Evolutionary conservation across 2,329 filamentous ascomycete species (phyloP).

Genomic region (Torrubiellomyces zombiae): DNA sequence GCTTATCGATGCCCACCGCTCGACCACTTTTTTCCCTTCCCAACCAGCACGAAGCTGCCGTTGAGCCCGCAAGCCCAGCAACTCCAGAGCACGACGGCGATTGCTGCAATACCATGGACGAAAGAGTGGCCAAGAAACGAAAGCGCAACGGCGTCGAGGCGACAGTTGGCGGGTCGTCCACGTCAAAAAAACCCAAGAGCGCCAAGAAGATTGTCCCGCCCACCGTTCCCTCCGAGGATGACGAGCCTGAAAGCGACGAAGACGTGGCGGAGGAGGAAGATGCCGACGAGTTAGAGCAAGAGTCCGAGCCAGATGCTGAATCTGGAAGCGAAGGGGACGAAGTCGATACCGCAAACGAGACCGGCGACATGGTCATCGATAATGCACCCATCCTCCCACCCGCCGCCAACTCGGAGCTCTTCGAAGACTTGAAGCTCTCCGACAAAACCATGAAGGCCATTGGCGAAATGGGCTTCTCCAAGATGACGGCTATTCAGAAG

Average conservation of each 20-base stretch:
- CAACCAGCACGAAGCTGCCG: too few species aligned
- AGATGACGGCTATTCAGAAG: conserved; percentile 89
- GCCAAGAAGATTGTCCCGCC: conserved; percentile 17
- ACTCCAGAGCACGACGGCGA: too few species aligned
- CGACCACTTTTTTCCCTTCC: neutral
- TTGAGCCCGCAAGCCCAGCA: too few species aligned
- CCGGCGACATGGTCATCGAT: conserved; percentile 18
- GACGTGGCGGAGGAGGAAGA: conserved; percentile 12
- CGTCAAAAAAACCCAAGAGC: conserved; percentile 24
- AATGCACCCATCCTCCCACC: conserved; percentile 34
- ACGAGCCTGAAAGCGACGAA: conserved; percentile 12
- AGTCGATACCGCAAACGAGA: conserved; percentile 10
- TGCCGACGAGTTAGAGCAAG: conserved; percentile 12
- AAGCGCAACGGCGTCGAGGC: conserved; percentile 20
- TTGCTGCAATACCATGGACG: conserved; percentile 15
- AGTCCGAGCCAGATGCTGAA: conserved; percentile 9
- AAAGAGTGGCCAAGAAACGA: conserved; percentile 25
- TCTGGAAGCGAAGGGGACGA: conserved; percentile 8
- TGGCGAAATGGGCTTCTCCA: conserved; percentile 79
- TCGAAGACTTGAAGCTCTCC: conserved; percentile 69
- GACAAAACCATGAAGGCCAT: conserved; percentile 82
- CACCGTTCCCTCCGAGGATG: conserved; percentile 12
- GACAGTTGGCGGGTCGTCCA: conserved; percentile 7
- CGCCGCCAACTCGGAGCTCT: conserved; percentile 49
- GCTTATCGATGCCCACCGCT: too few species aligned